Evolutionary conservation across 2,329 filamentous ascomycete genomes (phyloP).

Genomic region (Pleomassaria siparia): DNA sequence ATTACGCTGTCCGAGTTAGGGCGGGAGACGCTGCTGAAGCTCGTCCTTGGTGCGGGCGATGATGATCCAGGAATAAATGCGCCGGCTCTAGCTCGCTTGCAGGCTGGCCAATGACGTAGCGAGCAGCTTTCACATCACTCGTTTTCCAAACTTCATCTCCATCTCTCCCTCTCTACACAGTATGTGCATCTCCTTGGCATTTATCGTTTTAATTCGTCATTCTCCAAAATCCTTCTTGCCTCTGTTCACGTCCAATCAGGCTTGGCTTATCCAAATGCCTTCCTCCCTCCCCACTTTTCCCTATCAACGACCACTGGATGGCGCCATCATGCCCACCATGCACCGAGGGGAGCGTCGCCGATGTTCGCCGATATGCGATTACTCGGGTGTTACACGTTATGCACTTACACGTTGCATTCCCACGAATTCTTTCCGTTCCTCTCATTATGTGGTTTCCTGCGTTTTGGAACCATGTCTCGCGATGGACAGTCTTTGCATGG

Average conservation of each 20-base stretch:
- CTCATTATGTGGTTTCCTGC: neutral
- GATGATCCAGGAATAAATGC: conserved; percentile 25
- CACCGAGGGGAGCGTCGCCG: neutral
- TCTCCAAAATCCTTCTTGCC: too few species aligned
- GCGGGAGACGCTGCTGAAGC: neutral
- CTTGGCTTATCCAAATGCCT: neutral
- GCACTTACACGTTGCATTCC: neutral
- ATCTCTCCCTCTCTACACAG: neutral
- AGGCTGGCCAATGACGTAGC: conserved; percentile 16
- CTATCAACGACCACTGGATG: neutral
- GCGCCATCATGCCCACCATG: neutral
- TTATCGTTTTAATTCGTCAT: too few species aligned
- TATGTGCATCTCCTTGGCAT: neutral
- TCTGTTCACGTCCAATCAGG: neutral
- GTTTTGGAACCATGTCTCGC: neutral
- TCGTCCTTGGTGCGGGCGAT: neutral
- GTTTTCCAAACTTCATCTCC: neutral
- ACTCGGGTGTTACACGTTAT: neutral
- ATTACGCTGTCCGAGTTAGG: conserved; percentile 1
- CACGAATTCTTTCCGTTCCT: neutral
- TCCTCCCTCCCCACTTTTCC: neutral
- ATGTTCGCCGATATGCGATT: neutral
- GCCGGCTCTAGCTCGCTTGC: conserved; percentile 11
- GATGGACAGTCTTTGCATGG: neutral
- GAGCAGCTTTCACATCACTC: neutral